Evolutionary conservation across 345 rosid species (phyloP).

Genomic region (Rhodamnia argentea): DNA sequence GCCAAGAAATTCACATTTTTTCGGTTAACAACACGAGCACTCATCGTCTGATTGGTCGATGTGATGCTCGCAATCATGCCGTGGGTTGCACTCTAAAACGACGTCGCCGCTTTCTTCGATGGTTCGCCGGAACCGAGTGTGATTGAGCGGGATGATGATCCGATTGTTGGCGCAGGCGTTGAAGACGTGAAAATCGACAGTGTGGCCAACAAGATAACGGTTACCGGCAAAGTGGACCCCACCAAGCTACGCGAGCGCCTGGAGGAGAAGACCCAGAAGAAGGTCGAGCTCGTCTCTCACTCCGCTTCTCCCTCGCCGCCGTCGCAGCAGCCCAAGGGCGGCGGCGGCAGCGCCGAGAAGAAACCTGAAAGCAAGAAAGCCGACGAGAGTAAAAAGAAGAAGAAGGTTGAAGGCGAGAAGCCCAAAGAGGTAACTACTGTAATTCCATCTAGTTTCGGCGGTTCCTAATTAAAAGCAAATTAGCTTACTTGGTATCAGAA

Average conservation of each 20-base stretch:
- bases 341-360: slow-evolving; percentile 21
- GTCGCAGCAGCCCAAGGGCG: slow-evolving; percentile 18
- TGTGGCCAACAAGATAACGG: slow-evolving; percentile 23
- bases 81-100: background rate
- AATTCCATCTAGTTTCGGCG: background rate
- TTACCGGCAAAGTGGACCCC: slow-evolving; percentile 33
- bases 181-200: slow-evolving; percentile 17
- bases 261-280: slow-evolving; percentile 19
- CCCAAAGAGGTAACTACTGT: slow-evolving; percentile 5
- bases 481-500: background rate
- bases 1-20: too few relatives aligned
- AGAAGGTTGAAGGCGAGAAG: slow-evolving; percentile 16
- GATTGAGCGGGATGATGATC: background rate
- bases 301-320: slow-evolving; percentile 1
- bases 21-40: background rate
- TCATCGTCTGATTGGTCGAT: background rate
- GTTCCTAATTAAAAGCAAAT: background rate
- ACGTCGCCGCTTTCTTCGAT: background rate
- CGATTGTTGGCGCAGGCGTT: slow-evolving; percentile 17
- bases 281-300: slow-evolving; percentile 23
- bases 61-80: background rate
- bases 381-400: background rate
- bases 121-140: background rate
- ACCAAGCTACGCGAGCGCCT: slow-evolving; percentile 14
- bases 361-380: slow-evolving; percentile 12